Conservation (phyloP, 768 basidiomycete genomes). For the Pluteus cervinus region DNA sequence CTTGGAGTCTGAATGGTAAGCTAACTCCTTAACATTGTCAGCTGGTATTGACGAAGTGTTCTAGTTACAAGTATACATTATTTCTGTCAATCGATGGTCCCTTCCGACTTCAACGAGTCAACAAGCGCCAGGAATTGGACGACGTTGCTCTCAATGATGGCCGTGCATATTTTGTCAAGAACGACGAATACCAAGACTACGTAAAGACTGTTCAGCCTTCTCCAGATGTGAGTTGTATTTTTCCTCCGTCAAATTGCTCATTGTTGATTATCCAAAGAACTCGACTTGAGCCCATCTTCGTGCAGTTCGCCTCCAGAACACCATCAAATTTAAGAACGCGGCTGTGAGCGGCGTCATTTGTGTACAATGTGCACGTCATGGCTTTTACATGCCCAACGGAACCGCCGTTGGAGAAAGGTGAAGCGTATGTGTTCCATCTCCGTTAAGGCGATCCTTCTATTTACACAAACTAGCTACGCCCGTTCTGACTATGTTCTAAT, state of each 20-base stretch:
- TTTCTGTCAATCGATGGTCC: constrained; percentile 22
- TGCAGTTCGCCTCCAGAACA: constrained; percentile 20
- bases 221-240: no score
- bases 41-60: background rate
- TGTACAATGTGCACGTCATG: constrained; percentile 22
- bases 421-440: constrained; percentile 14
- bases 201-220: constrained; percentile 9
- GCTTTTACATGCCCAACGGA: constrained; percentile 16
- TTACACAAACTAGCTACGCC: constrained; percentile 13
- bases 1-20: constrained; percentile 11
- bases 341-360: constrained; percentile 20
- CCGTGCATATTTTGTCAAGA: constrained; percentile 17
- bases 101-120: constrained; percentile 17
- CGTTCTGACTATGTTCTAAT: constrained; percentile 18
- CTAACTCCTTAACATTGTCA: constrained; percentile 2
- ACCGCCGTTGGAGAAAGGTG: constrained; percentile 20
- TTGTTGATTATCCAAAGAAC: no score
- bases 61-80: constrained; percentile 19
- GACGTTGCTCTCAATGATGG: constrained; percentile 21
- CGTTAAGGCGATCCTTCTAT: background rate
- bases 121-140: constrained; percentile 21
- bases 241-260: no score
- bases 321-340: constrained; percentile 20
- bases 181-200: constrained; percentile 11
- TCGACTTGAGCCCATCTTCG: constrained; percentile 18